These are phyloP conservation scores for Eremochloa ophiuroides DNA, from an alignment of 176 grass and related monocot genomes.

Conservation along the genomic window DNA sequence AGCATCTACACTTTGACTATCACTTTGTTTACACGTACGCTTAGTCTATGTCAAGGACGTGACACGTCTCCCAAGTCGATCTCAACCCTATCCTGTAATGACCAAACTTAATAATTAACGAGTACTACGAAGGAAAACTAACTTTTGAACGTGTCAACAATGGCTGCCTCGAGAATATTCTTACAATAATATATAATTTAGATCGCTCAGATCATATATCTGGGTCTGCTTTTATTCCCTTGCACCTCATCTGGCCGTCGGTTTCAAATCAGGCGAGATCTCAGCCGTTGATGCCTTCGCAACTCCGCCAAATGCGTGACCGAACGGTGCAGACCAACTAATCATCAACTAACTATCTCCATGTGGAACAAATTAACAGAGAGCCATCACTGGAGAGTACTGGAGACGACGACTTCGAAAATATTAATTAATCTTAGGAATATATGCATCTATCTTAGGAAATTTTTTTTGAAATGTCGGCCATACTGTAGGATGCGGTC, in stretches of 20 bases:
- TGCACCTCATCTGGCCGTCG: background rate
- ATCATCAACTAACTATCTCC: slow-evolving; percentile 21
- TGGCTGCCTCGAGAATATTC: slow-evolving; percentile 16
- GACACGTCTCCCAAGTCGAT: background rate
- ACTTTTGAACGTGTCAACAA: slow-evolving; percentile 20
- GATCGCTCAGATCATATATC: background rate
- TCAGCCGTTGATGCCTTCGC: background rate
- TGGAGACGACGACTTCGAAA: background rate
- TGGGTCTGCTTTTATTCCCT: background rate
- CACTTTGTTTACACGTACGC: background rate
- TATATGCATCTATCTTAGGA: background rate
- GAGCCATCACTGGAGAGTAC: background rate
- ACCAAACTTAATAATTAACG: background rate
- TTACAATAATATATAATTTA: background rate
- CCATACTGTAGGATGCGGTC: background rate
- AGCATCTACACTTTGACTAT: background rate
- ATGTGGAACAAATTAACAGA: background rate
- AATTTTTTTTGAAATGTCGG: background rate
- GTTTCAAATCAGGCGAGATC: background rate
- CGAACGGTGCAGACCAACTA: background rate
- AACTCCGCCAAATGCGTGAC: background rate
- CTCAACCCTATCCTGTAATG: too few species aligned
- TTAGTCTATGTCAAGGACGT: background rate
- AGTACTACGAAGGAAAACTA: too few species aligned
- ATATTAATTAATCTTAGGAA: background rate